Conservation (phyloP, 2,329 filamentous ascomycete species). For the Fusarium musae region DNA sequence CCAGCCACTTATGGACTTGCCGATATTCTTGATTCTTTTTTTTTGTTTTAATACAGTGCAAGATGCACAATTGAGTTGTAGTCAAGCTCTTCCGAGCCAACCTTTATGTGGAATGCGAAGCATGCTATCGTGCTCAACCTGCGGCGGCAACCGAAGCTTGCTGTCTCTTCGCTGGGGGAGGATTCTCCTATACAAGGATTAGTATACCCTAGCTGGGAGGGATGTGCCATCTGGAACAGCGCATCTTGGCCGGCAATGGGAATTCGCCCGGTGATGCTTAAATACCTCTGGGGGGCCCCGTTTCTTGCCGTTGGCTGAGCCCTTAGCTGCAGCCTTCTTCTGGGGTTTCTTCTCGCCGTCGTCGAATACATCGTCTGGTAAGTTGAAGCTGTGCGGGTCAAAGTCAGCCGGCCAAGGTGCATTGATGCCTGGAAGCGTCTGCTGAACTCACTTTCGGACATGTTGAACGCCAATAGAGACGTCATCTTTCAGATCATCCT, state of each 20-base stretch:
- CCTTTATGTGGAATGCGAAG: constrained; percentile 10
- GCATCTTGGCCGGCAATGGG: constrained; percentile 24
- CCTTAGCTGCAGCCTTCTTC: constrained; percentile 61
- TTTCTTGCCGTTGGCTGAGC: constrained; percentile 57
- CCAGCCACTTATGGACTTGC: constrained; percentile 31
- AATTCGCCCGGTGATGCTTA: constrained; percentile 33
- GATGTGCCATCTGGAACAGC: constrained; percentile 4
- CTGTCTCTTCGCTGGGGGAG: constrained; percentile 55
- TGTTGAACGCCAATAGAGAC: constrained; percentile 81
- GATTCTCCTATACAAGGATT: constrained; percentile 49
- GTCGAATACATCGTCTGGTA: constrained; percentile 91
- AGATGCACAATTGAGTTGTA: constrained; percentile 6
- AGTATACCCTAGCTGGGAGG: constrained; percentile 37
- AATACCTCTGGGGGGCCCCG: constrained; percentile 61
- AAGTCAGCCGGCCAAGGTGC: constrained; percentile 19
- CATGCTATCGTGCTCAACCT: constrained; percentile 46
- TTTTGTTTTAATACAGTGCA: not conserved
- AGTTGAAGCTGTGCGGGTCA: constrained; percentile 72
- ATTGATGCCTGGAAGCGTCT: not conserved
- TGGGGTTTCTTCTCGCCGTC: constrained; percentile 79
- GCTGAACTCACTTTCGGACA: constrained; percentile 78
- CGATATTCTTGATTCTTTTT: constrained; percentile 4
- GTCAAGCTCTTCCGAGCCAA: constrained; percentile 18
- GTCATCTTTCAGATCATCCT: constrained; percentile 71
- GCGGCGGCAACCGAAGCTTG: constrained; percentile 55